Evolutionary conservation across 495 filamentous ascomycete genomes (phyloP).

Genomic region (Trichoderma erinaceum): DNA sequence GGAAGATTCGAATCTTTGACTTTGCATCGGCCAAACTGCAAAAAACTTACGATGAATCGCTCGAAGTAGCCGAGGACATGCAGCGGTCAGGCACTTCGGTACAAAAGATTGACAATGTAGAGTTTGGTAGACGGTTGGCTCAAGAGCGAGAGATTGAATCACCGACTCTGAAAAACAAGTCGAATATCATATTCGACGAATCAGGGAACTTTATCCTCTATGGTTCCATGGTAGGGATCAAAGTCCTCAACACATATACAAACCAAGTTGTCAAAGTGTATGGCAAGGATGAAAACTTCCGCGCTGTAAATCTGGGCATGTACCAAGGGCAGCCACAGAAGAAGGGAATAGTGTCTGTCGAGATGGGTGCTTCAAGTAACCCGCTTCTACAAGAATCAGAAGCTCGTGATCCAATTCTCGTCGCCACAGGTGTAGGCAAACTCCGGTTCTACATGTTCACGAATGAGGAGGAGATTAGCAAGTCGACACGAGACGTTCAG

Average conservation of each 20-base stretch:
- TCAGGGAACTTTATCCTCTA: constrained; percentile 93
- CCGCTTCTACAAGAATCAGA: constrained; percentile 91
- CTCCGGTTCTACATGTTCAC: constrained; percentile 98
- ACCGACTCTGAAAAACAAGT: constrained; percentile 54
- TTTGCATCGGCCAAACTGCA: constrained; percentile 82
- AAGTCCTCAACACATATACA: constrained; percentile 90
- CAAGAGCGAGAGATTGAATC: constrained; percentile 80
- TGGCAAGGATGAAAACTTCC: constrained; percentile 80
- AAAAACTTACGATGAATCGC: constrained; percentile 90
- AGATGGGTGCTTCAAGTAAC: constrained; percentile 93
- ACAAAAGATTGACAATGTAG: constrained; percentile 74
- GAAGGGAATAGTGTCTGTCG: constrained; percentile 88
- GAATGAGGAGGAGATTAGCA: constrained; percentile 77
- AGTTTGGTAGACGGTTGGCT: constrained; percentile 85
- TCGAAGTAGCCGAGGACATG: constrained; percentile 81
- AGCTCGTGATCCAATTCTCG: constrained; percentile 81
- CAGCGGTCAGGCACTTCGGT: constrained; percentile 82
- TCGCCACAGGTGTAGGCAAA: constrained; percentile 78
- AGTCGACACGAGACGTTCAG: constrained; percentile 82
- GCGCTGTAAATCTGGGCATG: constrained; percentile 73
- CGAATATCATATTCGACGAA: constrained; percentile 91
- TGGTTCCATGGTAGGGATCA: constrained; percentile 83
- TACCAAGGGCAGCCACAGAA: constrained; percentile 94
- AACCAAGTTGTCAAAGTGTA: constrained; percentile 85
- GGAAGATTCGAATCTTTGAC: constrained; percentile 87